A percentile compares a stretch with the other conserved stretches of the same genome.
These are phyloP conservation scores for maize (Zea mays) DNA, from an alignment of 176 grass and related monocot genomes.

Conservation along the genomic window Zm-B73-REFERENCE-NAM-5.0 NC_050096.1:263033001-263033500, in stretches of 20 bases:
- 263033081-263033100: conserved; percentile 57
- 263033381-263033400: conserved; percentile 86
- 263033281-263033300: conserved; percentile 45
- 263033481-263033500: neutral
- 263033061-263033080: conserved; percentile 67
- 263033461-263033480: neutral
- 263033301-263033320: conserved; percentile 46
- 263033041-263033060: conserved; percentile 60
- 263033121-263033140: conserved; percentile 86
- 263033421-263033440: conserved; percentile 64
- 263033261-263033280: neutral
- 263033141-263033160: conserved; percentile 72
- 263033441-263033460: neutral
- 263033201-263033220: conserved; percentile 25
- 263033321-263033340: conserved; percentile 61
- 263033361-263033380: conserved; percentile 76
- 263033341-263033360: conserved; percentile 73
- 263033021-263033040: conserved; percentile 75
- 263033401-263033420: conserved; percentile 92
- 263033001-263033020: conserved; percentile 58
- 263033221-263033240: neutral
- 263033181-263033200: conserved; percentile 25
- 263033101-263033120: conserved; percentile 74
- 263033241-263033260: neutral
- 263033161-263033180: conserved; percentile 63